Evolutionary conservation across 345 rosid genomes (phyloP), one percentile per base, ranked within the genome.

Genomic region (Corchorus capsularis): DNA sequence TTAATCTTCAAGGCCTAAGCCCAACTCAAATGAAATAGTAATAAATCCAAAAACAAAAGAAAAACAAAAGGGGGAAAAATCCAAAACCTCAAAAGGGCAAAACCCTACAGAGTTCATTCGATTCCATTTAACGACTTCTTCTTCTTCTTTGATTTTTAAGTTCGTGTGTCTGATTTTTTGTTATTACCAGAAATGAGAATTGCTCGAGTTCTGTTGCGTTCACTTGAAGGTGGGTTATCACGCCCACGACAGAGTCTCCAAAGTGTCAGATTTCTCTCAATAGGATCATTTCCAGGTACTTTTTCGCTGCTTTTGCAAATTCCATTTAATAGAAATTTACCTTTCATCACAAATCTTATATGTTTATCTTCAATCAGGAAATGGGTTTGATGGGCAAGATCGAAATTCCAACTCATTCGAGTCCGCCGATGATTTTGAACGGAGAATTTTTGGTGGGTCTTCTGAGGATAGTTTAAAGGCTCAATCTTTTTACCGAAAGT

Each of bases 391-490:
- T 63, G 69, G 17, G 32, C 65, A 62, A 20, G 73, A 41, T 4
- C 72, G 59, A 54, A 69, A 11, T 76, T 49, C 77, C 43, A 47
- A 46, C 52, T 72, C 82, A 8, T 52, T 53, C 4, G 89, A 87
- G 57, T 76, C 86, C 5, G 52, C 49, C 4, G 89, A 88, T 54
- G 86, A 84, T 13, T 85, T 83, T 57, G 85, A 84, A 76, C 55
- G 52, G 55, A 80, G 82, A 34, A 80, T 88, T 17, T 88, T 85
- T 39, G 84, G 86, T 37, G 88, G 77, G 4, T 3, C 1, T 46
- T 59, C 56, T 9, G 74, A 79, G 27, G 69, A 82, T 73, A 80
- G 75, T 75, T 81, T 78, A 0, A 71, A 60, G 7, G 62, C 77
- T 52, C 77, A 54, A 37, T 53, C 74, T 6, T 88, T 87, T 77